Conservation (phyloP, 2,329 filamentous ascomycete genomes). For the Thielaviopsis populi region DNA sequence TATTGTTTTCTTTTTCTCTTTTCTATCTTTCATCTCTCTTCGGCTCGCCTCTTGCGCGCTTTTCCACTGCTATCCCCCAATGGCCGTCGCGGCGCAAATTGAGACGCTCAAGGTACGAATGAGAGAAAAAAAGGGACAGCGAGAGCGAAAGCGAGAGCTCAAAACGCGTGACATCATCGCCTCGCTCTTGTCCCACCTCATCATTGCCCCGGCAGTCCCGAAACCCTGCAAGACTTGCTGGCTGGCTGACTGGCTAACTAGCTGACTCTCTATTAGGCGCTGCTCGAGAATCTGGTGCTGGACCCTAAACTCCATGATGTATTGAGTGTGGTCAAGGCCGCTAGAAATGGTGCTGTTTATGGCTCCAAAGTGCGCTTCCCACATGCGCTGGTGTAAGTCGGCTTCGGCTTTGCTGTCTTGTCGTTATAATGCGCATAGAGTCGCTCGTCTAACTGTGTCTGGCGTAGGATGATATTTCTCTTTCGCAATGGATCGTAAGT, state of each 20-base stretch:
- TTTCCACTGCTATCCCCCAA: background rate
- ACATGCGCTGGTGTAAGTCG: slow-evolving; percentile 66
- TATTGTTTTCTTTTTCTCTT: background rate
- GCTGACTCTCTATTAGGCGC: slow-evolving; percentile 33
- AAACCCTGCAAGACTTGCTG: background rate
- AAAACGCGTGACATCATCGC: slow-evolving; percentile 5
- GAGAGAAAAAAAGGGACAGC: background rate
- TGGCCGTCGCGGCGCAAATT: slow-evolving; percentile 11
- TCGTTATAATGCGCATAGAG: background rate
- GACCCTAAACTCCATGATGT: slow-evolving; percentile 75
- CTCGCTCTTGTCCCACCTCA: background rate
- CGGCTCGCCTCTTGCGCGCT: background rate
- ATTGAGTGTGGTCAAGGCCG: slow-evolving; percentile 75
- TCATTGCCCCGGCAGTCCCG: background rate
- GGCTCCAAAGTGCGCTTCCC: slow-evolving; percentile 96
- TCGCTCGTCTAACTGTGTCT: slow-evolving; percentile 1
- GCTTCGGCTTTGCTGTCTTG: slow-evolving; percentile 25
- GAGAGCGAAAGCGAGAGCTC: background rate
- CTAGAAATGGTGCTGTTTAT: slow-evolving; percentile 94
- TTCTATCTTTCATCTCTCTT: background rate
- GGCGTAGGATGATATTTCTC: slow-evolving; percentile 73
- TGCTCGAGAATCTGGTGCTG: slow-evolving; percentile 60
- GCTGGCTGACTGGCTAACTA: background rate
- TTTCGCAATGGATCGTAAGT: slow-evolving; percentile 80
- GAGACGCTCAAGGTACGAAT: slow-evolving; percentile 12